Conservation (phyloP, 805 yeast species). For the Saturnispora mendoncae region DNA sequence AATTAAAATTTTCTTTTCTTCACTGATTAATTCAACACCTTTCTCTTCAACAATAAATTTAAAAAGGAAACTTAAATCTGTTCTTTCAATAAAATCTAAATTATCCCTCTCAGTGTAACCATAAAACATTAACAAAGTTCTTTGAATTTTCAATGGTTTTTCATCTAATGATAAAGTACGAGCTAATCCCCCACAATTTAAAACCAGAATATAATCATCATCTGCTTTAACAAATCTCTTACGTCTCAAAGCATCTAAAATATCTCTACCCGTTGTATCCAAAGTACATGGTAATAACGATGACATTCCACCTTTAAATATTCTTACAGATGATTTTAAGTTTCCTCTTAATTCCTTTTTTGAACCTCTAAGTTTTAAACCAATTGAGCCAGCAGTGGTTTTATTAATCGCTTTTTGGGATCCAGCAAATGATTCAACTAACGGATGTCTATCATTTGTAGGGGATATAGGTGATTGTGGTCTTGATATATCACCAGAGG, state of each 20-base stretch:
- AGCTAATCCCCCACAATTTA: slow-evolving; percentile 67
- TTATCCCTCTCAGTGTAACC: slow-evolving; percentile 78
- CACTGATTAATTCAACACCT: slow-evolving; percentile 33
- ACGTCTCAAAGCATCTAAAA: slow-evolving; percentile 61
- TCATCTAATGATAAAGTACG: slow-evolving; percentile 67
- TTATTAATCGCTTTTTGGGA: neutral
- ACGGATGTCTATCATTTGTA: neutral
- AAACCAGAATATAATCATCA: slow-evolving; percentile 66
- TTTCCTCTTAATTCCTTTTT: slow-evolving; percentile 25
- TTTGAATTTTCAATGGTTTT: slow-evolving; percentile 68
- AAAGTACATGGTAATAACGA: slow-evolving; percentile 70
- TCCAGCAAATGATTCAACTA: neutral
- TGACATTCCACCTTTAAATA: slow-evolving; percentile 77
- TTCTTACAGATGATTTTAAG: slow-evolving; percentile 41
- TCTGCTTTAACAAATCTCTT: slow-evolving; percentile 66
- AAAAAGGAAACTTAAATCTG: slow-evolving; percentile 73
- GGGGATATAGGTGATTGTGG: slow-evolving; percentile 7
- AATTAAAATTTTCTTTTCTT: slow-evolving; percentile 32
- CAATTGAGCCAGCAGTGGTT: neutral
- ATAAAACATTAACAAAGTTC: slow-evolving; percentile 58
- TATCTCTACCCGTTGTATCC: slow-evolving; percentile 67
- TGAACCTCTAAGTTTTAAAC: neutral
- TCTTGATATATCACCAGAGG: slow-evolving; percentile 8
- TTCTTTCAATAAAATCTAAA: slow-evolving; percentile 69
- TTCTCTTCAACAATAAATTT: slow-evolving; percentile 73